These are phyloP conservation scores for Xylaria arbuscula DNA, from an alignment of 2,329 filamentous ascomycete species.

Conservation along the genomic window DNA sequence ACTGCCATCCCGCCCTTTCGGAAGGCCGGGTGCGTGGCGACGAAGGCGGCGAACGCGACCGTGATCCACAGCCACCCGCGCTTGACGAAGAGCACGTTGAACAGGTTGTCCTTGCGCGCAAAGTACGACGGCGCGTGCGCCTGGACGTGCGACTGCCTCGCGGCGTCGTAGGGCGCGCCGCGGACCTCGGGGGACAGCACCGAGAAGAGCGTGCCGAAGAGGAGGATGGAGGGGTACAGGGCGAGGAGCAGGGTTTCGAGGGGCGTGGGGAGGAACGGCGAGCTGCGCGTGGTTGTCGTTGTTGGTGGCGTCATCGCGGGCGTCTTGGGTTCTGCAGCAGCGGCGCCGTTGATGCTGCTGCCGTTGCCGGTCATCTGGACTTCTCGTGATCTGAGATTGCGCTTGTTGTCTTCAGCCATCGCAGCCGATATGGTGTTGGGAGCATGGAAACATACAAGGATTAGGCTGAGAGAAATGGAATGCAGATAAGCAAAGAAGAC, in stretches of 20 bases:
- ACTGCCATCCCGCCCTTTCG: conserved; percentile 51
- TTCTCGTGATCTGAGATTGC: conserved; percentile 29
- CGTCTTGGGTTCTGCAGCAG: conserved; percentile 30
- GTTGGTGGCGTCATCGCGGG: conserved; percentile 39
- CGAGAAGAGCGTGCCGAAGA: conserved; percentile 85
- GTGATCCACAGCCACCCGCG: conserved; percentile 94
- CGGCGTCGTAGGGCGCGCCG: conserved; percentile 69
- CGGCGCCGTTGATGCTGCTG: conserved; percentile 29
- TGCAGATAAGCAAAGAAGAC: not conserved
- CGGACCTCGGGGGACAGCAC: conserved; percentile 78
- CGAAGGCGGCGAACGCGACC: conserved; percentile 75
- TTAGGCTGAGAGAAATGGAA: not conserved
- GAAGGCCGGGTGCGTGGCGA: conserved; percentile 73
- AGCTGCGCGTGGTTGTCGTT: conserved; percentile 51
- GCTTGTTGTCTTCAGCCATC: conserved; percentile 29
- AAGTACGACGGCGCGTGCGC: conserved; percentile 81
- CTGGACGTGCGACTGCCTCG: conserved; percentile 71
- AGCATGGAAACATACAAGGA: conserved; percentile 17
- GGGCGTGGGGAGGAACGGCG: conserved; percentile 75
- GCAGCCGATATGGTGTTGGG: conserved; percentile 11
- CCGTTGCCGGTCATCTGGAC: conserved; percentile 40
- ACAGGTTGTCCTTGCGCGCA: conserved; percentile 89
- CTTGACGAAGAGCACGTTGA: conserved; percentile 96
- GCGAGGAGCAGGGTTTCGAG: conserved; percentile 73
- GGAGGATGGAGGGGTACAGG: conserved; percentile 80